Base-by-base conservation (phyloP, 345 rosid species). In the Gossypium ekmanianum region DNA sequence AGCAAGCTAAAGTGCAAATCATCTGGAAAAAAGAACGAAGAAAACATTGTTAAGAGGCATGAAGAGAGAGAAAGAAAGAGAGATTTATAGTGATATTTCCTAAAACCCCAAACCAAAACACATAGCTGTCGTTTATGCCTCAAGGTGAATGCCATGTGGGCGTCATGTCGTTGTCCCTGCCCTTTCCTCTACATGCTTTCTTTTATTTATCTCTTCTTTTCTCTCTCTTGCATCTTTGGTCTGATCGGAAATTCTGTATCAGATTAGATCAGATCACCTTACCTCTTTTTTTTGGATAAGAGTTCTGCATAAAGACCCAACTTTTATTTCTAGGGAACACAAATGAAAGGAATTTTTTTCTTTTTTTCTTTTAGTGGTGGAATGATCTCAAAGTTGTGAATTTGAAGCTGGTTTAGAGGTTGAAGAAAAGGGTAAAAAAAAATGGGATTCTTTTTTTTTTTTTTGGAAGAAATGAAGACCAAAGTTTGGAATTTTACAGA, bases 341-440 rank as follows among this genome's bases (percentile, higher is more conserved):
- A 24, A 67, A 45, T 6, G 54, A 66, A 66, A 50, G 29, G 63
- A 7, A 41, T 5, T 68, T 68, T 68, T 34, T 24, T 9, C 1
- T 10, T 29, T 63, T 34, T 34, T 7, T 9, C 8, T 14, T 54
- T 54, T 7, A 54, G 17, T n/a, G n/a, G 68, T 16, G 47, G 47
- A n/a, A 41, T 64, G 68, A 39, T 63, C 43, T 34, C 24, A 39
- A 63, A 39, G 44, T 64, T 64, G 26, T 64, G 69, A 43, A 65
- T 65, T 39, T 41, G 51, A 45, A 65, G 51, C 44, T 64, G 50
- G 26, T 64, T 41, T 65, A 45, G 55, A 22, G 29, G 17, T 67
- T 45, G 55, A 67, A 67, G 48, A 39, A 64, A 41, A 64, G 50
- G 51, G 50, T 41, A 64, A 44, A 18, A 65, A 65, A 44, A 66